These are phyloP conservation scores for Calonectria leucothoes DNA, from an alignment of 2,329 filamentous ascomycete genomes.

Conservation along the genomic window DNA sequence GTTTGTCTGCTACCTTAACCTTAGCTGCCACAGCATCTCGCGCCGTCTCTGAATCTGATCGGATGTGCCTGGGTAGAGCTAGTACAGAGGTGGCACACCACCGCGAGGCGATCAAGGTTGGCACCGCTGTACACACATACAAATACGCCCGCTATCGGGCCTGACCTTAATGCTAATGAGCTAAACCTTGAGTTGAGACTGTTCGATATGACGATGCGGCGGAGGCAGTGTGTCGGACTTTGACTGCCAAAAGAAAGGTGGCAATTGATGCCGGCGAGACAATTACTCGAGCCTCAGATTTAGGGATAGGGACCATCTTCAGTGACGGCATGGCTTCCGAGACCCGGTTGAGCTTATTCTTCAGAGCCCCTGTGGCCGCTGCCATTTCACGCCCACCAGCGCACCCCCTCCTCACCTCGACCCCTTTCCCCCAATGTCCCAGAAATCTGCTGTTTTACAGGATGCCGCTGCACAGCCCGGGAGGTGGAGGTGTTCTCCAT, in stretches of 20 bases:
- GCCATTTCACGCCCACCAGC: background rate
- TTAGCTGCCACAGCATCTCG: slow-evolving; percentile 11
- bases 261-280: background rate
- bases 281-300: slow-evolving; percentile 1
- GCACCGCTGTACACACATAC: slow-evolving; percentile 1
- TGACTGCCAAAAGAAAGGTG: background rate
- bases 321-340: background rate
- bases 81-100: background rate
- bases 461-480: slow-evolving; percentile 18
- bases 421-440: slow-evolving; percentile 2
- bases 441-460: slow-evolving; percentile 19
- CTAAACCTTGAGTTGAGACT: slow-evolving; percentile 13
- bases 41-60: background rate
- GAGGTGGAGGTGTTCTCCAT: slow-evolving; percentile 19
- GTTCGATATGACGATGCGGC: background rate
- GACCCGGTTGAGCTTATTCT: slow-evolving; percentile 16
- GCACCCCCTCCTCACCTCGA: background rate
- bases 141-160: slow-evolving; percentile 6
- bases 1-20: slow-evolving; percentile 23
- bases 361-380: slow-evolving; percentile 3
- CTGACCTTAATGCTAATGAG: background rate
- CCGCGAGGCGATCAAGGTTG: slow-evolving; percentile 1
- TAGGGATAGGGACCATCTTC: background rate
- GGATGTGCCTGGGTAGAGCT: background rate
- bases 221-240: background rate